Evolutionary conservation across 2,329 filamentous ascomycete genomes (phyloP), one percentile per base, ranked within the genome.

Genomic region (Diplodia sapinea): DNA sequence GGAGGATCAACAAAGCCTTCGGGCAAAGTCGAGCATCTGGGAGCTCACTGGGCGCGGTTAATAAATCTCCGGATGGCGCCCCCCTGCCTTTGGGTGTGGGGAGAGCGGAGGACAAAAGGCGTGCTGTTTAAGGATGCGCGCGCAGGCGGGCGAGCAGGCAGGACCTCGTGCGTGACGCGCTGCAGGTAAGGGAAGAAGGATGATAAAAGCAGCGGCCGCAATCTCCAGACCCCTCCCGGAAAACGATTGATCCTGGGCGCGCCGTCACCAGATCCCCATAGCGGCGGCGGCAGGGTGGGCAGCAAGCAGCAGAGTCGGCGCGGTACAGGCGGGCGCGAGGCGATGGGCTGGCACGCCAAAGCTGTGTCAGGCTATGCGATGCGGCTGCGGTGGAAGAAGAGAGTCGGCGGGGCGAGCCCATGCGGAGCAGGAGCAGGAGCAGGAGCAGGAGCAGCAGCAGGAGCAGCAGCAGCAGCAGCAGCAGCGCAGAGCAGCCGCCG

Each of bases 241-340:
- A 26, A 26, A 15, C 57, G 57, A 62, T 62, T 49, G 40, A 62
- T 62, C 57, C 57, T 62, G 38, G 57, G 4, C 57, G 40, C 23
- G 57, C 57, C 57, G 59, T 63, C 59, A 63, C 59, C 59, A 63
- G 59, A 63, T 63, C 43, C 29, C 9, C 59, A 63, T 63, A 15
- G 59, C 36, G 59, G 47, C 40, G 56, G 56, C 56, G 36, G 40
- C 20, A 13, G 15, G 36, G 36, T 26, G 55, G 54, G 20, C 54
- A 29, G 36, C 55, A 56, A n/a, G 55, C 36, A 43, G 55, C 36
- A n/a, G 55, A 7, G 26, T 26, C 23, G 15, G 26, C 36, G 57
- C 26, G 40, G 43, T 17, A 40, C 43, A 26, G 38, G 43, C 43
- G 29, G 43, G 29, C 12, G n/a, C 3, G 33, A 17, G 20, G 51